These are phyloP conservation scores for Crotalaria pallida DNA, from an alignment of 306 rosid species.

Conservation along the genomic window DNA sequence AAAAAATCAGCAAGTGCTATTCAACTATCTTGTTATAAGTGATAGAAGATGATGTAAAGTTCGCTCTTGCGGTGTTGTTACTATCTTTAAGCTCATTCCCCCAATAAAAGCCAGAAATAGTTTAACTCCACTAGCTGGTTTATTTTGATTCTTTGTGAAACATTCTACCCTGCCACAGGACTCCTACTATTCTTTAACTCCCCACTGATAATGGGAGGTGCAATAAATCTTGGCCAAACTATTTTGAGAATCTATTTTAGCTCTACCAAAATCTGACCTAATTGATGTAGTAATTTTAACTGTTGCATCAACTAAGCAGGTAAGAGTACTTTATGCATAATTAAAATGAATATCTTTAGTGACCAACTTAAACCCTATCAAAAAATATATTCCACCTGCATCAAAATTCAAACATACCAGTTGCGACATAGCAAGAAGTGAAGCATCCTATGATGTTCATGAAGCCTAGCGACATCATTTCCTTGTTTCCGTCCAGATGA, in stretches of 20 bases:
- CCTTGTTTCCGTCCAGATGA: slow-evolving; percentile 63
- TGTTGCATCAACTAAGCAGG: not conserved
- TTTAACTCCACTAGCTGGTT: not conserved
- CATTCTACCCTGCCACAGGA: not conserved
- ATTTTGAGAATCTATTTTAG: not conserved
- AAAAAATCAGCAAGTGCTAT: not conserved
- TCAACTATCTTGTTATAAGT: not conserved
- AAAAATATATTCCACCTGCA: not conserved
- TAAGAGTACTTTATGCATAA: not conserved
- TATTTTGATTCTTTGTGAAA: not conserved
- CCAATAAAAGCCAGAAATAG: not conserved
- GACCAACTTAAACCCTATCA: too few relatives aligned
- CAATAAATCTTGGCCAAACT: not conserved
- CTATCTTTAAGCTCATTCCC: too few relatives aligned
- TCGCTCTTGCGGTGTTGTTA: not conserved
- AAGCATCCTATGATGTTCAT: slow-evolving; percentile 61
- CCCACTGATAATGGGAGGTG: not conserved
- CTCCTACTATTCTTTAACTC: not conserved
- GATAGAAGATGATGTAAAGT: not conserved
- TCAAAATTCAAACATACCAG: slow-evolving; percentile 47
- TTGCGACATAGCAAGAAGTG: slow-evolving; percentile 67
- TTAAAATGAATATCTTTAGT: not conserved
- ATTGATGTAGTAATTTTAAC: not conserved
- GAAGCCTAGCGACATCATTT: slow-evolving; percentile 59
- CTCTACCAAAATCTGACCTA: slow-evolving; percentile 2